phyloP scores from a whole-genome alignment of 352 stramenopile genomes.

The Pythium dissotocum region DNA sequence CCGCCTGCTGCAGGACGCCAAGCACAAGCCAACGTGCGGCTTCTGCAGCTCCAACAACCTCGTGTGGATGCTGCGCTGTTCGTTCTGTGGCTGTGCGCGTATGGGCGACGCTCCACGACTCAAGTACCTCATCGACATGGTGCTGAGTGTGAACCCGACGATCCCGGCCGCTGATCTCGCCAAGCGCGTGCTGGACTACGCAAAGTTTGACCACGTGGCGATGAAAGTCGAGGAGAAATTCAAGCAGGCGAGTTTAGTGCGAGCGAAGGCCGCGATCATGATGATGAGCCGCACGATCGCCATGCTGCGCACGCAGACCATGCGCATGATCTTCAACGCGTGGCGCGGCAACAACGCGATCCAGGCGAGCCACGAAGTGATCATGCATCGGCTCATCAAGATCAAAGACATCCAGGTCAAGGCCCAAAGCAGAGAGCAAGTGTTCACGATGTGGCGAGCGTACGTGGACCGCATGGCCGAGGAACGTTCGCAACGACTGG shows the following conservation, averaged over 20 bases:
- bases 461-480: constrained; percentile 54
- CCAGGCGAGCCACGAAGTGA: constrained; percentile 42
- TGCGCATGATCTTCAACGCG: constrained; percentile 74
- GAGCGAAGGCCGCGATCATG: constrained; percentile 73
- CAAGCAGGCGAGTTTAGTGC: constrained; percentile 76
- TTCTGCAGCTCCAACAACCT: constrained; percentile 80
- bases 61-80: constrained; percentile 61
- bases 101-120: constrained; percentile 73
- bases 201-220: constrained; percentile 76
- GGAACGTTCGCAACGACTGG: constrained; percentile 60
- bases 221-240: constrained; percentile 75
- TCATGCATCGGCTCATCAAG: constrained; percentile 59
- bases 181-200: constrained; percentile 74
- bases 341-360: constrained; percentile 74
- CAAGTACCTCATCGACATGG: constrained; percentile 81
- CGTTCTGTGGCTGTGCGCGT: constrained; percentile 67
- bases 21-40: constrained; percentile 36
- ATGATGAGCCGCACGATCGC: constrained; percentile 79
- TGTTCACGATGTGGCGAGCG: constrained; percentile 62
- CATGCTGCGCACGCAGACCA: constrained; percentile 55
- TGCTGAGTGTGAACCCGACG: constrained; percentile 64
- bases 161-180: constrained; percentile 58
- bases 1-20: constrained; percentile 26
- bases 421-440: constrained; percentile 40
- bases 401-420: constrained; percentile 70